Base-by-base conservation (phyloP, 495 filamentous ascomycete genomes). In the Bacidia gigantensis region DNA sequence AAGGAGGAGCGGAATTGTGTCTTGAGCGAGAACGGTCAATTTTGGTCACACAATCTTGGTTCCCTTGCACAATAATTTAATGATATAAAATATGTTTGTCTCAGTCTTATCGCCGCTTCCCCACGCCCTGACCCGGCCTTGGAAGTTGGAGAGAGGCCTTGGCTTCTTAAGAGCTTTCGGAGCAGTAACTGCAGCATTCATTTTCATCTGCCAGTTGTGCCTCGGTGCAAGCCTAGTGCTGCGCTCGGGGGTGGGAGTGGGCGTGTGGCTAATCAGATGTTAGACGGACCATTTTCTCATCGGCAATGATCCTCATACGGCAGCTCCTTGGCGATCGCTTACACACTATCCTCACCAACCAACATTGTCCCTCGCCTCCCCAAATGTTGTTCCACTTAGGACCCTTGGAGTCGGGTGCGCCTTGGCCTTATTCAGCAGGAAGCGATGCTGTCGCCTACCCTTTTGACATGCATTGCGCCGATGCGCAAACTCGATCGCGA, bases 301-400 rank as follows among this genome's bases (percentile, higher is more conserved):
- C 47, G 47, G 47, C 47, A 50, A 35, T 38, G 9, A 38, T 35
- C 47, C 29, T 3, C 47, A 39, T 38, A 35, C 2, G 47, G 47
- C 47, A 50, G 47, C 25, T 50, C 3, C 26, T 22, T 25, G 32
- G 25, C 47, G 47, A 50, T 32, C 9, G 17, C 47, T 26, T 21
- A 17, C 25, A 47, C 18, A 50, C 26, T 26, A 21, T 20, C 24
- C 12, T 26, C 24, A 29, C 26, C n/a, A 38, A 20, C 12, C 24
- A 32, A 20, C 14, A 2, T 3, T 38, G 2, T 17, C 18, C 3
- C 10, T 14, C 25, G 26, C 47, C 29, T 35, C 5, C 17, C 26
- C 32, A 21, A 3, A 3, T 50, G 22, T 50, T 47, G 22, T 26
- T 3, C 26, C 26, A 22, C 26, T 22, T 26, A 50, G 18, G 25